Percentiles rank a stretch among this genome's conserved stretches.
Evolutionary conservation across 1,284 basidiomycete species (phyloP).

Genomic region (Tilletia walkeri): DNA sequence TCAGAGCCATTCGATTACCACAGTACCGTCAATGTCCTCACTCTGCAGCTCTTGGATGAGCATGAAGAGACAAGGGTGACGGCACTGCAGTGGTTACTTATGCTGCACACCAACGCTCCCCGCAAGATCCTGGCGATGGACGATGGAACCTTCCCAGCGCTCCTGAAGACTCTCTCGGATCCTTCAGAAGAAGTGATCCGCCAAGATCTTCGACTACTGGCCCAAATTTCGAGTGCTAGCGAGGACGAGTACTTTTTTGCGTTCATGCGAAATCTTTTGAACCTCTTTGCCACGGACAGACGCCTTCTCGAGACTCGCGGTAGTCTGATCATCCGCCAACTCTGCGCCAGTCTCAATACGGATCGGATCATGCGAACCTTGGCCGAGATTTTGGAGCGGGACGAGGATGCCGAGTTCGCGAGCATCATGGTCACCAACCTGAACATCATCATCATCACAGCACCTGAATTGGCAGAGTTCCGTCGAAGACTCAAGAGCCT

Average conservation of each 20-base stretch:
- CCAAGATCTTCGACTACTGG: conserved; percentile 88
- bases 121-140: conserved; percentile 95
- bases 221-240: conserved; percentile 62
- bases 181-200: conserved; percentile 97
- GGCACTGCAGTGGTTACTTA: conserved; percentile 94
- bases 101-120: conserved; percentile 96
- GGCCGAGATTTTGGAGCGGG: conserved; percentile 94
- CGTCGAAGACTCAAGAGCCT: conserved; percentile 85
- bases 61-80: conserved; percentile 94
- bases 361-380: conserved; percentile 93
- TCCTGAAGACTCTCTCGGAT: conserved; percentile 94
- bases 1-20: conserved; percentile 87
- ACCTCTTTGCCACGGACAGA: conserved; percentile 91
- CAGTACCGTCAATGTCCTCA: conserved; percentile 84
- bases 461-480: conserved; percentile 90
- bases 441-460: conserved; percentile 93
- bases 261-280: conserved; percentile 92
- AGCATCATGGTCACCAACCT: conserved; percentile 96
- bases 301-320: conserved; percentile 85
- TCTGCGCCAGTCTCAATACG: conserved; percentile 90
- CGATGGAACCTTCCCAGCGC: conserved; percentile 90
- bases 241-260: conserved; percentile 92
- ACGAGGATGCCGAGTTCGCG: conserved; percentile 97
- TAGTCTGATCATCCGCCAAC: conserved; percentile 90
- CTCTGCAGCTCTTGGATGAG: conserved; percentile 89